Base-by-base conservation (phyloP, 441 rosid species). In the Bocquillonia castaneifolia region DNA sequence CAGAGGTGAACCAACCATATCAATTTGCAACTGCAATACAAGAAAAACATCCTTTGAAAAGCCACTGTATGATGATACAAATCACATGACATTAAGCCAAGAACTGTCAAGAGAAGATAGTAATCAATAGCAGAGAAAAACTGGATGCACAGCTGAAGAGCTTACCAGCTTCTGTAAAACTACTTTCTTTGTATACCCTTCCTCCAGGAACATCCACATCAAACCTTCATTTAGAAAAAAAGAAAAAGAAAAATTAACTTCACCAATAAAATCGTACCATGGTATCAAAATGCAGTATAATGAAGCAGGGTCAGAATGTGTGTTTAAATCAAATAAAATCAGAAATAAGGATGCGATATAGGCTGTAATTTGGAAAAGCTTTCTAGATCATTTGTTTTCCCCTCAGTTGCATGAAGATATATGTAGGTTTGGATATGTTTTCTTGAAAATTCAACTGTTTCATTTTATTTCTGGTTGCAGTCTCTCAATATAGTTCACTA, bases 121-220 rank as follows among this genome's bases (percentile, higher is more conserved):
- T 55, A 60, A 14, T 39, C 52, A 7, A 17, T 23, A 48, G 14
- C 1, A 2, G 44, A 36, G 44, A 47, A 20, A 54, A 45, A 34
- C 32, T 44, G 64, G 36, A 64, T 39, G 57, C 54, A 37, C 39
- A 48, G 64, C 54, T 6, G 44, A 58, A 62, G 28, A 63, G 54
- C 32, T 55, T 77, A 91, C 99, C 97, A 71, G 97, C 88, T 83
- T 88, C 99, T 0, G 99, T 87, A 72, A 88, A 90, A 82, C 81
- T 85, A 76, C 97, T 87, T 77, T 94, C 97, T 78, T 86, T 87
- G 79, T 82, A 91, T 42, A 83, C 81, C 67, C 89, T 80, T 80
- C 96, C 99, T 50, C 93, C 96, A 40, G 97, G 96, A 81, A 91
- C 86, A 77, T 89, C 95, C 70, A 93, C 99, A 64, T 91, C 99